Evolutionary conservation across 1,139 yeast species (phyloP), one percentile per base, ranked within the genome.

Genomic region (Protomyces inouyei): DNA sequence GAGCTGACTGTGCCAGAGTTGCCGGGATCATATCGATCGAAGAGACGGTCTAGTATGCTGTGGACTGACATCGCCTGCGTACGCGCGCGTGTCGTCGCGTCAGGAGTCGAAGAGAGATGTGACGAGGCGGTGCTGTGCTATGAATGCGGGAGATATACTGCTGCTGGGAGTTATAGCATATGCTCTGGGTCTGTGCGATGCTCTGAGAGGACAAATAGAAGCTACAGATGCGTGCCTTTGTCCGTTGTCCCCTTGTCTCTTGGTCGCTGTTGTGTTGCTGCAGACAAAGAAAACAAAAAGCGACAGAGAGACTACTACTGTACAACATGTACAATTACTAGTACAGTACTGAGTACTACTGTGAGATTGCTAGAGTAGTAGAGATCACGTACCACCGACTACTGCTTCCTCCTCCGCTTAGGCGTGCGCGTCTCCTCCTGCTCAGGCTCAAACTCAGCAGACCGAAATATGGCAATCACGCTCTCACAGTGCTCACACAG

Each of bases 1-100:
- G 64, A 43, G 25, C 54, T 54, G 23, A 60, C 54, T 3, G 36
- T 43, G 9, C 64, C 64, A 4, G 59, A 54, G n/a, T 43, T 45
- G 23, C 23, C 9, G 5, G 59, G 59, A 48, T 60, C 64, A 32
- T 32, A 60, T 16, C 35, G 54, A 10, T 35, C 51, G 18, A 54
- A 60, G 3, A 60, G 46, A 16, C 23, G 48, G 14, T 60, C 59
- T 37, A 60, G 53, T 12, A 43, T 16, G 14, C 12, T 43, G 48
- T 37, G 32, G 32, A 28, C 32, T 28, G 32, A 28, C 32, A 28
- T 28, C 32, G 32, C 32, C 8, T 5, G 32, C 32, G 8, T 28
- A 28, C 8, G 32, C 32, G 32, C 32, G 32, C 32, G 32, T 28
- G 32, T 28, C 8, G 32, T 28, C 32, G 32, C 32, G 32, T 28